These are phyloP conservation scores for Vinca minor DNA, from an alignment of 257 asterid genomes.

Conservation along the genomic window DNA sequence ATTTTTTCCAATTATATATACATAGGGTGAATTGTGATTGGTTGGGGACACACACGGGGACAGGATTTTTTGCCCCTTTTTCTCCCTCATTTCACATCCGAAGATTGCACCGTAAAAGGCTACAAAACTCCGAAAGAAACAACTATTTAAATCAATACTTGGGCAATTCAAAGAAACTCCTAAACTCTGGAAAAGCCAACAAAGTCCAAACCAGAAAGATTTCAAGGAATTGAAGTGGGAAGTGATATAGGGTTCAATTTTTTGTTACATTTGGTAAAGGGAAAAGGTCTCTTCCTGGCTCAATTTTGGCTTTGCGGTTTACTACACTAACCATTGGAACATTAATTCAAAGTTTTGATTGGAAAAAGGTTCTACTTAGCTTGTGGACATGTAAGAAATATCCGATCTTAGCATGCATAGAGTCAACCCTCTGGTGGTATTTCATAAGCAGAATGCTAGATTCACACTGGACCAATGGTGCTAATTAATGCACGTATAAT, in stretches of 20 bases:
- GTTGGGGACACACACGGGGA: too few species aligned
- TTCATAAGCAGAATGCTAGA: not conserved
- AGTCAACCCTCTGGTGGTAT: slow-evolving; percentile 8
- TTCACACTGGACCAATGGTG: too few species aligned
- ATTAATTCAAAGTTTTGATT: not conserved
- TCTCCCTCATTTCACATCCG: not conserved
- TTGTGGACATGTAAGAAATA: not conserved
- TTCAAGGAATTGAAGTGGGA: not conserved
- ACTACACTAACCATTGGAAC: not conserved
- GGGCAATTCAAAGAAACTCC: not conserved
- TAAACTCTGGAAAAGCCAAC: not conserved
- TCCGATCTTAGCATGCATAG: not conserved
- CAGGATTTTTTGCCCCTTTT: too few species aligned
- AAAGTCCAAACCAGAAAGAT: not conserved
- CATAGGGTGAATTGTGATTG: too few species aligned
- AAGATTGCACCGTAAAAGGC: not conserved
- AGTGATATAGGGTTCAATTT: not conserved
- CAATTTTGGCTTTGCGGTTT: not conserved
- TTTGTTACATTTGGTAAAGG: not conserved
- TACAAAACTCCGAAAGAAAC: not conserved
- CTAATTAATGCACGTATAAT: too few species aligned
- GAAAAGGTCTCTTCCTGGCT: not conserved
- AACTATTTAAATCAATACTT: not conserved
- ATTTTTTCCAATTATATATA: too few species aligned
- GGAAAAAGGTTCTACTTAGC: not conserved